A percentile compares a stretch with the other conserved stretches of the same genome.
phyloP scores from a whole-genome alignment of 2,329 filamentous ascomycete species.

The Aspergillus pseudoviridinutans region DNA sequence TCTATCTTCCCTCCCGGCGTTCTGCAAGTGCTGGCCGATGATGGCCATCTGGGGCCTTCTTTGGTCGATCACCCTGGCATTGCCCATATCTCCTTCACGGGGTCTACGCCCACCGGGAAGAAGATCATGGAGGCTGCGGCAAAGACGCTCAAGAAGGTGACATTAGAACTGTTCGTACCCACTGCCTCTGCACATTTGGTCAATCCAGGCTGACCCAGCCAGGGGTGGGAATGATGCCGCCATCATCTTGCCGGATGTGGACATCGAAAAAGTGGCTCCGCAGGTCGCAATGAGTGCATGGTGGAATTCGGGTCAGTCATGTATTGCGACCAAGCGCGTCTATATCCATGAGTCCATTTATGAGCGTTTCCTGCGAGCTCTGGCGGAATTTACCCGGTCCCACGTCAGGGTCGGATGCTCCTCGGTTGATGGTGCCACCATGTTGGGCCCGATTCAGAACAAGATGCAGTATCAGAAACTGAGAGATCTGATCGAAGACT shows the following conservation, averaged over 20 bases:
- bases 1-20: slow-evolving; percentile 50
- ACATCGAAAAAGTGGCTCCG: slow-evolving; percentile 41
- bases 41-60: slow-evolving; percentile 48
- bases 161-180: slow-evolving; percentile 38
- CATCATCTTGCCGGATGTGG: slow-evolving; percentile 49
- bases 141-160: slow-evolving; percentile 50
- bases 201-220: too few relatives aligned
- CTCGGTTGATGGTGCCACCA: slow-evolving; percentile 23
- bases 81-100: slow-evolving; percentile 55
- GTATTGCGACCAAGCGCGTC: slow-evolving; percentile 52
- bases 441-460: slow-evolving; percentile 60
- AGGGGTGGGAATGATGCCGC: slow-evolving; percentile 51
- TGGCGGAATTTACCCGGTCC: slow-evolving; percentile 41
- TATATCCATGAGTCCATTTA: slow-evolving; percentile 58
- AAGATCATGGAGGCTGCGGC: slow-evolving; percentile 44
- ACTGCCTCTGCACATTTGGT: too few relatives aligned
- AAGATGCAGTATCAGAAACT: slow-evolving; percentile 59
- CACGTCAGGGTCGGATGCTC: slow-evolving; percentile 27
- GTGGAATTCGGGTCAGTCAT: slow-evolving; percentile 52
- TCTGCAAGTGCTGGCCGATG: slow-evolving; percentile 50
- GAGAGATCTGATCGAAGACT: slow-evolving; percentile 46
- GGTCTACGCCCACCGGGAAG: slow-evolving; percentile 49
- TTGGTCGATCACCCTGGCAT: slow-evolving; percentile 50
- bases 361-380: slow-evolving; percentile 46
- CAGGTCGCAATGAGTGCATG: slow-evolving; percentile 43